These are phyloP conservation scores for Fusarium keratoplasticum DNA, from an alignment of 2,329 filamentous ascomycete species.

Conservation along the genomic window DNA sequence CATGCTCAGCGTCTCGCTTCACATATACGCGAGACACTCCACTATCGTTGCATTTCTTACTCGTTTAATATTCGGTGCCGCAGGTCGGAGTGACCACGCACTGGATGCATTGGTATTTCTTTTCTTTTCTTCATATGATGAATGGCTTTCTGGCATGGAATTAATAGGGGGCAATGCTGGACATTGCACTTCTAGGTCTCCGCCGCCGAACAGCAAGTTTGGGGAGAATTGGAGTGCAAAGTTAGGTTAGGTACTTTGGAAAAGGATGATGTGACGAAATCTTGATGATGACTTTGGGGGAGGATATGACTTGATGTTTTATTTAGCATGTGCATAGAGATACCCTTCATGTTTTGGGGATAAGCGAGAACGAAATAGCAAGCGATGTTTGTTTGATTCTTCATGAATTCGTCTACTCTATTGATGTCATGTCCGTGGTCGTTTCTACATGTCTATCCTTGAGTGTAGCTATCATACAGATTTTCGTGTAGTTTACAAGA, in stretches of 20 bases:
- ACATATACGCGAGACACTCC: neutral
- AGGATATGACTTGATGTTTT: conserved; percentile 38
- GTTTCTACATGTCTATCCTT: neutral
- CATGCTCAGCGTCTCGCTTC: conserved; percentile 6
- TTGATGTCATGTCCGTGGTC: neutral
- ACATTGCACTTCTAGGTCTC: conserved; percentile 39
- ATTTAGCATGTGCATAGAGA: conserved; percentile 48
- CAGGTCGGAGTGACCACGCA: conserved; percentile 45
- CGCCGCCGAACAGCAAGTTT: conserved; percentile 13
- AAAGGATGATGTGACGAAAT: conserved; percentile 36
- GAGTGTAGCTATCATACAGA: conserved; percentile 5
- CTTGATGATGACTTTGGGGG: conserved; percentile 39
- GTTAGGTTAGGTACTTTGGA: neutral
- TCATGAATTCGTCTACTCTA: conserved; percentile 14
- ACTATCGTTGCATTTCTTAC: conserved; percentile 16
- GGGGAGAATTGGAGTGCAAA: conserved; percentile 33
- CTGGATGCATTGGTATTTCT: conserved; percentile 45
- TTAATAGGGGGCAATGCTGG: conserved; percentile 42
- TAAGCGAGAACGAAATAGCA: conserved; percentile 45
- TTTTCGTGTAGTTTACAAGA: neutral
- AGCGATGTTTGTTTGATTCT: conserved; percentile 43
- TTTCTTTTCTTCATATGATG: neutral
- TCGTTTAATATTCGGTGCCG: conserved; percentile 40
- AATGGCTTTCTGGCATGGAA: conserved; percentile 18
- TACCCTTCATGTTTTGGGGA: conserved; percentile 46